phyloP scores from a whole-genome alignment of 2,329 filamentous ascomycete species.

The Lachnellula cervina region DNA sequence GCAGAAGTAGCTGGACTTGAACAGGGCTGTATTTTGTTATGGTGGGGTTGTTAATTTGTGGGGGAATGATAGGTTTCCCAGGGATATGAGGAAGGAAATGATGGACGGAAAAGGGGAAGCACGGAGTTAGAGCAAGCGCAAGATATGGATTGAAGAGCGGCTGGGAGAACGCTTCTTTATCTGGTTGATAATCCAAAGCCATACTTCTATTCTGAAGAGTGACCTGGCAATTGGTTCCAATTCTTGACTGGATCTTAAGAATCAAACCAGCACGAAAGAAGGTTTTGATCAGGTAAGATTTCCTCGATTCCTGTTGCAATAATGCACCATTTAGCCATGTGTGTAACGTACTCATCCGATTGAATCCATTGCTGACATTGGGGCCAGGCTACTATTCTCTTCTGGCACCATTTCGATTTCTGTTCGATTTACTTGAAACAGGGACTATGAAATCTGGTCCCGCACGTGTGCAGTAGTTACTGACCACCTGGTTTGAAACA shows the following conservation, averaged over 20 bases:
- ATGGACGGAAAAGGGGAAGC: background rate
- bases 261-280: too few species aligned
- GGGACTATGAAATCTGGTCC: background rate
- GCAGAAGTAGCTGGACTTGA: background rate
- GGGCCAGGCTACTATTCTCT: too few species aligned
- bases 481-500: too few species aligned
- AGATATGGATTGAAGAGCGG: background rate
- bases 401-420: background rate
- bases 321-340: background rate
- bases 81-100: background rate
- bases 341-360: background rate
- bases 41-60: too few species aligned
- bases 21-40: too few species aligned
- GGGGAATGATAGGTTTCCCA: background rate
- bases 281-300: too few species aligned
- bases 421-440: background rate
- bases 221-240: too few species aligned
- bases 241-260: too few species aligned
- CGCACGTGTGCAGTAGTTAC: too few species aligned
- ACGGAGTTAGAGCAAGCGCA: background rate
- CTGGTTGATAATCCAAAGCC: too few species aligned
- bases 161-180: background rate
- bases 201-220: too few species aligned
- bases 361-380: background rate
- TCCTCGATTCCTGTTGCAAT: background rate